Base-by-base conservation (phyloP, 2,329 filamentous ascomycete species). In the Paracorniculantispora psalliotae region DNA sequence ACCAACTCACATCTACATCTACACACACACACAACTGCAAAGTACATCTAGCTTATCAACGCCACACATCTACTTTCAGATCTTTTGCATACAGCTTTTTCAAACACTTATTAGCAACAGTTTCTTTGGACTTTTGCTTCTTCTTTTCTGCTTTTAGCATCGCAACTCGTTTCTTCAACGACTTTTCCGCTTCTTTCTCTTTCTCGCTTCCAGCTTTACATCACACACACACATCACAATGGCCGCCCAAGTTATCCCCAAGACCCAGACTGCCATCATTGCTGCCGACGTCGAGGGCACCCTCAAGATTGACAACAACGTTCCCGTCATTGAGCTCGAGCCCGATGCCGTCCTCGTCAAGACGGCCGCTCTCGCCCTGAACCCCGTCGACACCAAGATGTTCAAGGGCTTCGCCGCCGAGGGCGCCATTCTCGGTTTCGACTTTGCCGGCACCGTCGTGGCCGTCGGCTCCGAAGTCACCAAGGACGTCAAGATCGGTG, bases 341-440 rank as follows among this genome's bases (percentile, higher is more conserved):
- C 46, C 52, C 54, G 39, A 63, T 28, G 37, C 61, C 25, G 59
- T 68, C 35, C 59, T 68, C 19, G 62, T 71, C 39, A 61, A 62
- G 50, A 66, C 65, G 5, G 61, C 58, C 19, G 67, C 69, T 1
- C 69, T 75, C 1, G 72, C 71, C 17, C 48, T 76, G 33, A 76
- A 75, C 61, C 73, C 72, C 1, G 60, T 59, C 50, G 74, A 77
- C 59, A 63, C 63, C 41, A 76, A 76, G 58, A 68, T 71, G 62
- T 50, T 66, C 43, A 66, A 68, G 15, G 61, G 62, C 48, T 64
- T 64, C 46, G 57, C 64, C 1, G 64, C 64, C 2, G 59, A 63
- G 1, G 72, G 72, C 2, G 67, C 69, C 23, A 64, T 70, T 4
- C 49, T 64, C 7, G 74, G 74, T 1, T 66, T 60, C 49, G 73